These are phyloP conservation scores for Ophiostoma himal-ulmi DNA, from an alignment of 2,329 filamentous ascomycete species.

Conservation along the genomic window DNA sequence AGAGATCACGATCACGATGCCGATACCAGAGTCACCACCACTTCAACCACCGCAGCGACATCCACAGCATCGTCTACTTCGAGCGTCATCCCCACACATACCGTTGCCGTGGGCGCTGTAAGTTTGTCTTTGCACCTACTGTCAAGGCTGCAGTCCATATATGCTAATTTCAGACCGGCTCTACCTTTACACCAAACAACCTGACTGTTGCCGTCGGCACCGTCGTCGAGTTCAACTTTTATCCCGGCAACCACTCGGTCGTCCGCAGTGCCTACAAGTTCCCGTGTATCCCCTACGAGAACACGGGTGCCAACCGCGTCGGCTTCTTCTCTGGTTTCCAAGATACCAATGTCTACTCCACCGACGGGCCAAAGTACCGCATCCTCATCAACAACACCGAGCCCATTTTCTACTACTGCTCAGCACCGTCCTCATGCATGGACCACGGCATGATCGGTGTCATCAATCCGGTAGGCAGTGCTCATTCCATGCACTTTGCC, in stretches of 20 bases:
- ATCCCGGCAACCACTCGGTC: slow-evolving; percentile 59
- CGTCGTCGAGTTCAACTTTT: slow-evolving; percentile 54
- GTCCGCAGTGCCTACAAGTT: slow-evolving; percentile 51
- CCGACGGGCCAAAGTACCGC: slow-evolving; percentile 40
- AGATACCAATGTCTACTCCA: slow-evolving; percentile 41
- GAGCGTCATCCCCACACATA: slow-evolving; percentile 13
- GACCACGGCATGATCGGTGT: slow-evolving; percentile 66
- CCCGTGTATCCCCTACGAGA: slow-evolving; percentile 60
- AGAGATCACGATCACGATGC: not conserved
- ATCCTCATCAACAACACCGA: slow-evolving; percentile 53
- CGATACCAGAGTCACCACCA: not conserved
- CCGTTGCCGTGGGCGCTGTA: slow-evolving; percentile 32
- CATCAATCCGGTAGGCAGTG: slow-evolving; percentile 51
- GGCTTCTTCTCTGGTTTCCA: slow-evolving; percentile 51
- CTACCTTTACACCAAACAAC: slow-evolving; percentile 35
- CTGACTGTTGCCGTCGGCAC: slow-evolving; percentile 42
- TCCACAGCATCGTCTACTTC: not conserved
- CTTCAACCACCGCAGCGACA: not conserved
- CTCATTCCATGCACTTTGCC: not conserved
- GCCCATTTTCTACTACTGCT: slow-evolving; percentile 66
- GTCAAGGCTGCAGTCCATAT: not conserved
- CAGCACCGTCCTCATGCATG: slow-evolving; percentile 59
- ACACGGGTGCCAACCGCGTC: slow-evolving; percentile 41
- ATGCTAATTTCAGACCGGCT: slow-evolving; percentile 28
- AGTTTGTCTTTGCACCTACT: not conserved